A percentile compares a stretch with the other conserved stretches of the same genome.
These are phyloP conservation scores for Trifolium fragiferum DNA, from an alignment of 306 rosid genomes.

Conservation along the genomic window DNA sequence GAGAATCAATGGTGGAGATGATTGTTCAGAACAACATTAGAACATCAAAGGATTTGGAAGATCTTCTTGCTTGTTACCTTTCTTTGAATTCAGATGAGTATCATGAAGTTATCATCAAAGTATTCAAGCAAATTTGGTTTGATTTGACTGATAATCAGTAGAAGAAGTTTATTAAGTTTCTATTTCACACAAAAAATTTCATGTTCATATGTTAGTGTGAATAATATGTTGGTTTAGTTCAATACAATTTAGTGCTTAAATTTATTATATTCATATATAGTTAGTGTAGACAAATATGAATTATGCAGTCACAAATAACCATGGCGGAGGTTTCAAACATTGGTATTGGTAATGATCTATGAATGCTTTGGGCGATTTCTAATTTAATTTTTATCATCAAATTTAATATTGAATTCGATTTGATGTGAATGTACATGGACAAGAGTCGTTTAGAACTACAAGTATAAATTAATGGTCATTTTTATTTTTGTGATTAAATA, in stretches of 20 bases:
- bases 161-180: conserved; percentile 15
- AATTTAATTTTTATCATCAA: no score
- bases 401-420: no score
- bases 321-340: background rate
- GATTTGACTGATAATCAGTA: conserved; percentile 67
- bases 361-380: no score
- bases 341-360: no score
- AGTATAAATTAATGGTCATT: no score
- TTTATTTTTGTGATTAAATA: no score
- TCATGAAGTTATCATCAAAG: conserved; percentile 86
- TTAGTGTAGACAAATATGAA: background rate
- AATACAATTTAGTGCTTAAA: conserved; percentile 4
- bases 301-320: background rate
- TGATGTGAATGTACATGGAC: no score
- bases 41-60: conserved; percentile 85
- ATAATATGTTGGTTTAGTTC: conserved; percentile 8
- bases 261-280: no score
- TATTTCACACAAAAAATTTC: conserved; percentile 7
- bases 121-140: conserved; percentile 97
- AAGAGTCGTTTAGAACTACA: no score
- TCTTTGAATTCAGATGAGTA: conserved; percentile 88
- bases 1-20: conserved; percentile 98
- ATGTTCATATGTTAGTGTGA: conserved; percentile 35
- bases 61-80: conserved; percentile 95
- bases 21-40: conserved; percentile 85